Percentiles rank a stretch among this genome's conserved stretches.
Conservation (phyloP, 768 basidiomycete species). For the Daedaleopsis nitida region DNA sequence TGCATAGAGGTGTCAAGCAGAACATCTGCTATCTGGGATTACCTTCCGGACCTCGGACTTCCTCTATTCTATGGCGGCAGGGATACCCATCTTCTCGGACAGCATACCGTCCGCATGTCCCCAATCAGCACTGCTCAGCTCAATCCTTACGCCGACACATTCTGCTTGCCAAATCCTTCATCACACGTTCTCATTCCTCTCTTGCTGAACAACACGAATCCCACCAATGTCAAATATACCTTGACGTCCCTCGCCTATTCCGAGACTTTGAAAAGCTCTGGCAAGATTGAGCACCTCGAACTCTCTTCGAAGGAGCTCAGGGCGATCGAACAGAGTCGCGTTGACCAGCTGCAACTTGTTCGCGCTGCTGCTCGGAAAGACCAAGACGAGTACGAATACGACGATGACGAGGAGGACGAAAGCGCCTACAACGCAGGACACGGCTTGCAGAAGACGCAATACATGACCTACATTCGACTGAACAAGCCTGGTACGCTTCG, state of each 20-base stretch:
- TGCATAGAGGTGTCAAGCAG: conserved; percentile 17
- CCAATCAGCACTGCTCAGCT: conserved; percentile 92
- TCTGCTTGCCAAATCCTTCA: conserved; percentile 63
- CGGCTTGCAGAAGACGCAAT: conserved; percentile 70
- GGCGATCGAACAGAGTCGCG: conserved; percentile 60
- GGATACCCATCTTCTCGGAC: conserved; percentile 73
- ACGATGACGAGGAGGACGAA: conserved; percentile 68
- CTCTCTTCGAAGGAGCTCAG: conserved; percentile 66
- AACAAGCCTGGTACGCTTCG: conserved; percentile 73
- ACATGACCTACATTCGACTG: conserved; percentile 70
- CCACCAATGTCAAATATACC: conserved; percentile 70
- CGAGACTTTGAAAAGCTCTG: conserved; percentile 37
- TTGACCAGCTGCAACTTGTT: conserved; percentile 50
- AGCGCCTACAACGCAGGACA: conserved; percentile 10
- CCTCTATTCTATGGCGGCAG: conserved; percentile 47
- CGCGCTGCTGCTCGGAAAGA: conserved; percentile 39
- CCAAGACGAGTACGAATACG: conserved; percentile 62
- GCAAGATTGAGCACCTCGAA: conserved; percentile 55
- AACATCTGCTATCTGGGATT: conserved; percentile 48
- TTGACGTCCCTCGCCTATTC: conserved; percentile 63
- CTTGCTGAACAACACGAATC: conserved; percentile 88
- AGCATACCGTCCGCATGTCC: conserved; percentile 90
- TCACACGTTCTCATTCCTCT: conserved; percentile 74
- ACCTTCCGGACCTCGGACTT: conserved; percentile 52
- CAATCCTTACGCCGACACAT: conserved; percentile 73